A percentile compares a stretch with the other conserved stretches of the same genome.
These are phyloP conservation scores for Cladosporium colombiae DNA, from an alignment of 2,329 filamentous ascomycete genomes.

Conservation along the genomic window DNA sequence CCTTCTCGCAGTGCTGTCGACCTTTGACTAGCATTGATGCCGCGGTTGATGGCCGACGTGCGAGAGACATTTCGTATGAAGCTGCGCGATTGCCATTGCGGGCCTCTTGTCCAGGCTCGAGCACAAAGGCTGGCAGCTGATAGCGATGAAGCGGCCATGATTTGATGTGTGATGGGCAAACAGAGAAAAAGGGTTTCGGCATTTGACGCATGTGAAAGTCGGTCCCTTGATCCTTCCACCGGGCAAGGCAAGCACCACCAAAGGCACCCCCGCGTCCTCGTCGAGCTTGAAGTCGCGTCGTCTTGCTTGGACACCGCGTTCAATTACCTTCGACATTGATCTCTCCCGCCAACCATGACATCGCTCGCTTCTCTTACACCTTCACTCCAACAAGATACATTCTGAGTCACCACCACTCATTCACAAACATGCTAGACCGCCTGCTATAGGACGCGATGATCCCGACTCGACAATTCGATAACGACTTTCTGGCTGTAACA, in stretches of 20 bases:
- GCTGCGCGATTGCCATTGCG: constrained; percentile 4
- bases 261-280: neutral
- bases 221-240: neutral
- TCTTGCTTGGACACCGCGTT: neutral
- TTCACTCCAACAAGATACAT: neutral
- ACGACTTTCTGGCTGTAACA: neutral
- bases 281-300: neutral
- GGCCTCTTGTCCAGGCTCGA: neutral
- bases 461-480: neutral
- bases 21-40: constrained; percentile 44
- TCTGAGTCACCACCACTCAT: neutral
- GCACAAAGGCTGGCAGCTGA: constrained; percentile 1
- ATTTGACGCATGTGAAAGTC: constrained; percentile 15
- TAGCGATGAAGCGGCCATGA: constrained; percentile 4
- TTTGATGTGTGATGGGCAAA: neutral
- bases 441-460: neutral
- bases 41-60: constrained; percentile 68
- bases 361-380: neutral
- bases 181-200: constrained; percentile 8
- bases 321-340: neutral
- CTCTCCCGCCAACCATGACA: neutral
- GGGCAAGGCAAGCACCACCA: neutral
- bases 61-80: constrained; percentile 51
- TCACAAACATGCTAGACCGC: neutral
- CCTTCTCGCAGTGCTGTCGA: neutral